phyloP scores from a whole-genome alignment of 352 stramenopile species.

The Phytophthora fragariae region DNA sequence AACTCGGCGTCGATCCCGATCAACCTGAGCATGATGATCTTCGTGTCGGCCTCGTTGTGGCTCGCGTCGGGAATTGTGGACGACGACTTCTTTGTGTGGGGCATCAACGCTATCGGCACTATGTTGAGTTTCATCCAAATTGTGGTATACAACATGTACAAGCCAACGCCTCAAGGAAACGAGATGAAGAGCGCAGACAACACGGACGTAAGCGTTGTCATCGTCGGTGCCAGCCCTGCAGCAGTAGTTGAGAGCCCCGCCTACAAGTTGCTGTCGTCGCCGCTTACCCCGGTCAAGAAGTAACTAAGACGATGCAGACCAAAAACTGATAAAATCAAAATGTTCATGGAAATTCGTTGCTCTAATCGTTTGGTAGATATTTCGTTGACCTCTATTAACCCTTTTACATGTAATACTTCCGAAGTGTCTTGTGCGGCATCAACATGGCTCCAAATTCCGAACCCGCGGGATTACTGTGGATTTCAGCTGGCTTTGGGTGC shows the following conservation, averaged over 20 bases:
- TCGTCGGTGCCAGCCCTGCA: neutral
- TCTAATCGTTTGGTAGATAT: neutral
- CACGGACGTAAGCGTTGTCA: neutral
- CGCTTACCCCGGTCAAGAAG: neutral
- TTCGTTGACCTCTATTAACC: neutral
- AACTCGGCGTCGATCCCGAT: slow-evolving; percentile 55
- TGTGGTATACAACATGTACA: slow-evolving; percentile 56
- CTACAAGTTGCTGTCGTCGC: neutral
- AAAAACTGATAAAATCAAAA: neutral
- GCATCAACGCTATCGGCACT: slow-evolving; percentile 48
- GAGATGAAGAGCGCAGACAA: slow-evolving; percentile 1
- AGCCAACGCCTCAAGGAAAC: slow-evolving; percentile 4
- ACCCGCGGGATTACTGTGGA: too few species aligned
- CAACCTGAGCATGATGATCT: slow-evolving; percentile 51
- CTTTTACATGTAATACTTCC: neutral
- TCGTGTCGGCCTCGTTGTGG: slow-evolving; percentile 58
- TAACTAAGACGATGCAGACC: neutral
- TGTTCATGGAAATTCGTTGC: neutral
- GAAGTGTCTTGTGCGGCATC: neutral
- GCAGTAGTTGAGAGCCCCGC: neutral
- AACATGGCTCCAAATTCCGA: too few species aligned
- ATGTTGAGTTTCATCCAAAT: slow-evolving; percentile 55
- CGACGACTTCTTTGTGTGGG: slow-evolving; percentile 51
- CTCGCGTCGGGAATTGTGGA: slow-evolving; percentile 52
- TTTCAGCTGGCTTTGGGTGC: too few species aligned